Conservation (phyloP, 768 basidiomycete genomes). For the Exsudoporus frostii region DNA sequence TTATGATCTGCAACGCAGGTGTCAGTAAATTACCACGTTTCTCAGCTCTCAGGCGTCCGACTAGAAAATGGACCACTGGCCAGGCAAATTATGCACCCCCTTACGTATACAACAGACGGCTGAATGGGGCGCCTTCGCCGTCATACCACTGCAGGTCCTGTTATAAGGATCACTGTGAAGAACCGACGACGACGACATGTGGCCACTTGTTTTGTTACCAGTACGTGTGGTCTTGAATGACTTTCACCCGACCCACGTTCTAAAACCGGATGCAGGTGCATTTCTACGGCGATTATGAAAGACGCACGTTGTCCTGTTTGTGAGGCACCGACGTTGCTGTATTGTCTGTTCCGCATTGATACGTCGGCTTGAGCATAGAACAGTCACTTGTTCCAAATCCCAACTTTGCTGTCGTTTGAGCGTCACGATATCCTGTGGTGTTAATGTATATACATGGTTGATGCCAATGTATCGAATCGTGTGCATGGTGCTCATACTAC, state of each 20-base stretch:
- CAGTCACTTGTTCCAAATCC: background rate
- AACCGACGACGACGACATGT: conserved; percentile 59
- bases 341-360: conserved; percentile 55
- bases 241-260: background rate
- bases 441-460: conserved; percentile 1
- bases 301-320: conserved; percentile 52
- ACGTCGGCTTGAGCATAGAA: conserved; percentile 24
- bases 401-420: background rate
- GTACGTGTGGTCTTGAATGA: conserved; percentile 21
- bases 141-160: conserved; percentile 51
- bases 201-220: conserved; percentile 61
- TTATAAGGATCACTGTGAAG: conserved; percentile 45
- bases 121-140: conserved; percentile 5
- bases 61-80: conserved; percentile 13
- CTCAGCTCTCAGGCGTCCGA: conserved; percentile 25
- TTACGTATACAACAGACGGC: conserved; percentile 6
- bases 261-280: conserved; percentile 41
- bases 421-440: background rate
- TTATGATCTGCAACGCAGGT: conserved; percentile 14
- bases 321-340: conserved; percentile 47
- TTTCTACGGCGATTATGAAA: conserved; percentile 46
- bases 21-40: conserved; percentile 32
- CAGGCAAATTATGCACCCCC: conserved; percentile 7
- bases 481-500: background rate
- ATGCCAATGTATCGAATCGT: conserved; percentile 3